Conservation (phyloP, 139 green algal genomes). For the Yamagishiella unicocca region DNA sequence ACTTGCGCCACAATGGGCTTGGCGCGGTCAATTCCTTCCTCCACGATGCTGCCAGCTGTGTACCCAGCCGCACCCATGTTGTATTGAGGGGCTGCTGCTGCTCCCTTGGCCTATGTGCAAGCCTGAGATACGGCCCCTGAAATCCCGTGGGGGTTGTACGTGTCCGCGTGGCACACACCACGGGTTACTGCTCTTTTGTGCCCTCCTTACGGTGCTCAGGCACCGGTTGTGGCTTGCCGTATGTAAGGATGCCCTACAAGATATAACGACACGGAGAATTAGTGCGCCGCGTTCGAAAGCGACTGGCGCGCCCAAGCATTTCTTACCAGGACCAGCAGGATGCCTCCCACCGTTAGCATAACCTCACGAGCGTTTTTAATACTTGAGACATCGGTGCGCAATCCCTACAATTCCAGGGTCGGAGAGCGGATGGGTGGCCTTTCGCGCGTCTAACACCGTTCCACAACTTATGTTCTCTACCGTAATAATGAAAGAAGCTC, state of each 20-base stretch:
- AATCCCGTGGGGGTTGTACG: background rate
- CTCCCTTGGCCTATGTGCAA: background rate
- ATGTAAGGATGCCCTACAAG: background rate
- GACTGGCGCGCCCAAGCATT: background rate
- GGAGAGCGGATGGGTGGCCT: no score
- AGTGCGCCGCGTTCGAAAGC: background rate
- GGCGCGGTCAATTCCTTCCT: background rate
- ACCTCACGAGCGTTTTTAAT: slow-evolving; percentile 10
- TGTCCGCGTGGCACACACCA: background rate
- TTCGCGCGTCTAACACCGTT: background rate
- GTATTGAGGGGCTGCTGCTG: no score
- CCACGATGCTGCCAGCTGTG: no score
- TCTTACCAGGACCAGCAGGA: slow-evolving; percentile 35
- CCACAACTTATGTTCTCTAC: background rate
- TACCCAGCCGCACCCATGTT: no score
- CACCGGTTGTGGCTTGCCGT: background rate
- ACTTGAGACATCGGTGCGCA: slow-evolving; percentile 20
- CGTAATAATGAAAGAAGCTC: slow-evolving; percentile 32
- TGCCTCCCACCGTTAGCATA: slow-evolving; percentile 5
- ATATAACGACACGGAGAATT: background rate
- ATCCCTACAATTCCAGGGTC: background rate
- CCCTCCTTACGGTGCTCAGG: no score
- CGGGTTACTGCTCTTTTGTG: background rate
- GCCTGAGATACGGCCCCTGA: background rate
- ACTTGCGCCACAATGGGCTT: slow-evolving; percentile 73